A percentile compares a stretch with the other conserved stretches of the same genome.
These are phyloP conservation scores for Cicer arietinum DNA, from an alignment of 306 rosid species.

Conservation along the genomic window DNA sequence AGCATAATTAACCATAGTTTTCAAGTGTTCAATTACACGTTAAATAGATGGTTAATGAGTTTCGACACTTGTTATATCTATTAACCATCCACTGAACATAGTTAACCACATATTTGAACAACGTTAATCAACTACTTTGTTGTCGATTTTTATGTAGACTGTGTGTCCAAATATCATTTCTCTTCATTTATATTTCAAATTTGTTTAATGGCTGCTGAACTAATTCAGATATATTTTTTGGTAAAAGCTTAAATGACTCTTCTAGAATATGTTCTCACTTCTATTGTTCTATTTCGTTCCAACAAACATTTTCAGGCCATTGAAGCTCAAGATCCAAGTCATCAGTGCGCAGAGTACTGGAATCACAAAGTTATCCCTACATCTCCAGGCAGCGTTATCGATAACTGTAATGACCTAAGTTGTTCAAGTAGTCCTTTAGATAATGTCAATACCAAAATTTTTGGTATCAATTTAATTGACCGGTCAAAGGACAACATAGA, in stretches of 20 bases:
- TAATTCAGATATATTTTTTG: constrained; percentile 26
- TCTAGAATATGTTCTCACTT: constrained; percentile 14
- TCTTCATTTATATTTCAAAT: not conserved
- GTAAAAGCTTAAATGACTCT: constrained; percentile 6
- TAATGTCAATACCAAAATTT: constrained; percentile 47
- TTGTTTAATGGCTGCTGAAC: constrained; percentile 5
- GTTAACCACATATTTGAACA: too few relatives aligned
- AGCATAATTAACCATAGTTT: too few relatives aligned
- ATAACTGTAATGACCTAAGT: constrained; percentile 38
- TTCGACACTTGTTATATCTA: too few relatives aligned
- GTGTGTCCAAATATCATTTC: too few relatives aligned
- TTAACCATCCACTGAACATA: too few relatives aligned
- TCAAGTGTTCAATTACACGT: too few relatives aligned
- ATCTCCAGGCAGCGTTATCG: constrained; percentile 29
- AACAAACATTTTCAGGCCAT: constrained; percentile 63
- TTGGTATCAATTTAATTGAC: constrained; percentile 55
- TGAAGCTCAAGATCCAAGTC: constrained; percentile 76
- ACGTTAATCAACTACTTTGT: too few relatives aligned
- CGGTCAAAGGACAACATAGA: constrained; percentile 38
- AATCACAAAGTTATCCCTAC: constrained; percentile 51
- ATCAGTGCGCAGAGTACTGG: constrained; percentile 82
- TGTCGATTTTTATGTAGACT: too few relatives aligned
- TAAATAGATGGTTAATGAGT: too few relatives aligned
- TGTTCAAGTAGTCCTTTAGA: constrained; percentile 48
- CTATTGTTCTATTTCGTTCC: not conserved